These are phyloP conservation scores for Gossypium mustelinum DNA, from an alignment of 345 rosid species.

Conservation along the genomic window DNA sequence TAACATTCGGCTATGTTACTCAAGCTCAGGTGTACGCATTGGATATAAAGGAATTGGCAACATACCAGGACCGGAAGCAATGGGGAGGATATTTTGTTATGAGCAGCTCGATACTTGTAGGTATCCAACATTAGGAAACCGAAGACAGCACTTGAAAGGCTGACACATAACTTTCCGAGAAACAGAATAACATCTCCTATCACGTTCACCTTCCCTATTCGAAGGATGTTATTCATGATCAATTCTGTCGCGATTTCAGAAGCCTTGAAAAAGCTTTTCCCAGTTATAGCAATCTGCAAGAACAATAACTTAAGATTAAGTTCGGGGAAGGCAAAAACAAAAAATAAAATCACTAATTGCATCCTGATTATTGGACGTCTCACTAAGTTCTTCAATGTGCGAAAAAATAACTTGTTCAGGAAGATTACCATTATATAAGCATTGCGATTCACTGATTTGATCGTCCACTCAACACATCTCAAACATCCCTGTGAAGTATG, in stretches of 20 bases:
- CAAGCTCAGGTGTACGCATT: no score
- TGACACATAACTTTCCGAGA: slow-evolving; percentile 88
- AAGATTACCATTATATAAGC: slow-evolving; percentile 90
- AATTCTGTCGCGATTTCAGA: slow-evolving; percentile 86
- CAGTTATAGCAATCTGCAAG: slow-evolving; percentile 84
- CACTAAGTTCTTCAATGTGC: no score
- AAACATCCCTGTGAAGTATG: slow-evolving; percentile 60
- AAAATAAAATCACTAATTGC: neutral
- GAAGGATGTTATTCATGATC: slow-evolving; percentile 77
- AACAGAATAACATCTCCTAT: slow-evolving; percentile 90
- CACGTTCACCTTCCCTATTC: slow-evolving; percentile 91
- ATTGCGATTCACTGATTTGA: slow-evolving; percentile 83
- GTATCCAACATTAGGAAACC: slow-evolving; percentile 93
- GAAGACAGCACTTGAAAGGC: slow-evolving; percentile 84
- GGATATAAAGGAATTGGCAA: neutral
- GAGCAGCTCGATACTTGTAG: slow-evolving; percentile 68
- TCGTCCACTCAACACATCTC: slow-evolving; percentile 67
- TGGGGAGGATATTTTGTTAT: slow-evolving; percentile 85
- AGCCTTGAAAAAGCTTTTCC: slow-evolving; percentile 83
- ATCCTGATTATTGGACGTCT: neutral
- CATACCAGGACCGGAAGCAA: slow-evolving; percentile 86
- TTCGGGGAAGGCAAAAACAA: neutral
- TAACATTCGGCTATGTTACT: neutral
- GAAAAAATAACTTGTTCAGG: neutral
- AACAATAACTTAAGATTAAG: neutral